Evolutionary conservation across 2,329 filamentous ascomycete genomes (phyloP).

Genomic region (Xylaria hypoxylon): DNA sequence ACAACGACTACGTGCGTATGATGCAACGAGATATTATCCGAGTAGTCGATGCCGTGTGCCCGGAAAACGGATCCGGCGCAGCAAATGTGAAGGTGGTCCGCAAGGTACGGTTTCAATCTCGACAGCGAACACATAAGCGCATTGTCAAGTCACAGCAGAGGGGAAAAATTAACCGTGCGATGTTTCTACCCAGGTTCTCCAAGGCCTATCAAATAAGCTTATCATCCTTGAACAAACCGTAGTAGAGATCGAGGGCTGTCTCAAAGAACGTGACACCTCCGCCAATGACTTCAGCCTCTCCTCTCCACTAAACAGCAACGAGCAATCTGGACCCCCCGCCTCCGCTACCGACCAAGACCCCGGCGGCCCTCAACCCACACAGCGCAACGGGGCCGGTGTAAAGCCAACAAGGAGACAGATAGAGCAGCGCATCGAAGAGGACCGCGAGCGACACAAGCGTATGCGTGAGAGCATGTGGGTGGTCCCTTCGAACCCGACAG

Average conservation of each 20-base stretch:
- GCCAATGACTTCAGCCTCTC: constrained; percentile 66
- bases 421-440: constrained; percentile 96
- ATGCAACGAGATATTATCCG: constrained; percentile 92
- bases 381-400: constrained; percentile 47
- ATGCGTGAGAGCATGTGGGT: constrained; percentile 95
- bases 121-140: neutral
- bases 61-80: constrained; percentile 85
- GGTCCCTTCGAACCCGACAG: constrained; percentile 71
- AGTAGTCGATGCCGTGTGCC: constrained; percentile 92
- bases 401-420: constrained; percentile 85
- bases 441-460: constrained; percentile 93
- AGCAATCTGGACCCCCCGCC: constrained; percentile 49
- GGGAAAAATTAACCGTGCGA: constrained; percentile 23
- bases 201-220: constrained; percentile 74
- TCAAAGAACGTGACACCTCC: constrained; percentile 80
- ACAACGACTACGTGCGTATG: constrained; percentile 89
- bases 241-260: constrained; percentile 81
- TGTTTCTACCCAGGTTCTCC: constrained; percentile 67
- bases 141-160: neutral
- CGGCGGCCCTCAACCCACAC: constrained; percentile 47
- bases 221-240: constrained; percentile 82
- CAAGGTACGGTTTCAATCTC: constrained; percentile 65
- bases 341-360: constrained; percentile 51
- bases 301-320: constrained; percentile 60
- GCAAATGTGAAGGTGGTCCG: constrained; percentile 94